Evolutionary conservation across 108 stramenopile species (phyloP), one percentile per base, ranked within the genome.

Genomic region (Parmales sp.): DNA sequence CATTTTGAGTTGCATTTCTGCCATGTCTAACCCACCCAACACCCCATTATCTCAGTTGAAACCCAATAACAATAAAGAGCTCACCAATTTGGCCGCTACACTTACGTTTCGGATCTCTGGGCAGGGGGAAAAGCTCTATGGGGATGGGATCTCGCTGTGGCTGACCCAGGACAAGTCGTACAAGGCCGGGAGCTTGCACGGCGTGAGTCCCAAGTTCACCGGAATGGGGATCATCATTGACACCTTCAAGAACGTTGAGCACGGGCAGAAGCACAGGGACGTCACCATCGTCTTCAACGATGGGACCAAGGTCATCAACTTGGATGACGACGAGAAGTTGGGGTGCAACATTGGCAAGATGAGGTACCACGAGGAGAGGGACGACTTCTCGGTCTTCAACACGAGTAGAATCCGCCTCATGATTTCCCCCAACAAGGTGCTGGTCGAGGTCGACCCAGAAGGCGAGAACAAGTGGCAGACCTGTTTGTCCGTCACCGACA

Each of bases 151-250:
- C 38, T 80, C 67, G 25, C 63, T 81, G 37, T 76, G 78, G 72
- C 7, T 76, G 5, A 54, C 72, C 1, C 49, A 72, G 37, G 23
- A 34, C 4, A 26, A 25, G 11, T 29, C 41, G 31, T 51, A 66
- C 49, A 65, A 43, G 49, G 46, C 54, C 1, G 82, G 82, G 18
- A 49, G 43, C 13, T 46, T 81, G 29, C 79, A 80, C 39, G 82
- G 80, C 0, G 69, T 76, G 43, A 41, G 22, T 0, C 72, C 73
- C 19, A 76, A 37, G 22, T 83, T 78, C 63, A 50, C 39, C 38
- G 83, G 83, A 25, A 23, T 84, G 34, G 82, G 79, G 1, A 63
- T 84, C 37, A 65, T 84, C 26, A 72, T 82, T 22, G 83, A 84
- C 72, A 84, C 83, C 5, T 84, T 82, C 46, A 45, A 63, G 22